Conservation (phyloP, 2,329 filamentous ascomycete species). For the Cladosporium cucumerinum region DNA sequence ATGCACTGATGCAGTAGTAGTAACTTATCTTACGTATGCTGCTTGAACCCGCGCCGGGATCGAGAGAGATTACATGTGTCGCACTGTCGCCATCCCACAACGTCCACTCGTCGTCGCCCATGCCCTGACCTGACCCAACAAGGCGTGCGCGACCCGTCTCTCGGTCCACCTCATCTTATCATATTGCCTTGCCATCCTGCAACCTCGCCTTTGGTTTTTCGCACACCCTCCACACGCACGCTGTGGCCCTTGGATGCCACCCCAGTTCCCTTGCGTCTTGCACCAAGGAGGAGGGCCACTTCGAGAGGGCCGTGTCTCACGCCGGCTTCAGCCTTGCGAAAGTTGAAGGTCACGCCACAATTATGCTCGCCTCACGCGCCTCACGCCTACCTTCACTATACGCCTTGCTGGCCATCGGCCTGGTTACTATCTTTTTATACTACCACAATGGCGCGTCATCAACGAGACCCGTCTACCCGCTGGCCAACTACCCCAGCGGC, state of each 20-base stretch:
- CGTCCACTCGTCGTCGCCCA: neutral
- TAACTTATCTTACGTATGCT: slow-evolving; percentile 6
- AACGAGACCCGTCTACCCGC: neutral
- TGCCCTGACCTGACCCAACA: neutral
- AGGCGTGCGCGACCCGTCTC: neutral
- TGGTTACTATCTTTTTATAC: slow-evolving; percentile 9
- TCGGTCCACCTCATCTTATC: neutral
- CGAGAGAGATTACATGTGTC: slow-evolving; percentile 1
- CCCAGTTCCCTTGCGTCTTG: neutral
- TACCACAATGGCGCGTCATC: neutral
- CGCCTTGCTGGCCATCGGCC: slow-evolving; percentile 1
- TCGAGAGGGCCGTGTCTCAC: neutral
- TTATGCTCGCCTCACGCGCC: slow-evolving; percentile 16
- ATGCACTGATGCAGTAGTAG: neutral
- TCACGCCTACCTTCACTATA: slow-evolving; percentile 7
- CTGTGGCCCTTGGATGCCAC: slow-evolving; percentile 2
- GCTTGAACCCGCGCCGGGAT: neutral
- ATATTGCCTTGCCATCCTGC: neutral
- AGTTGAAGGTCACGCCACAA: neutral
- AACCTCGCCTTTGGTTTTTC: neutral
- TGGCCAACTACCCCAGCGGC: slow-evolving; percentile 10
- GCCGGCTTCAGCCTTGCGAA: neutral
- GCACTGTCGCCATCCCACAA: neutral
- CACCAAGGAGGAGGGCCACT: neutral
- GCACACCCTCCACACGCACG: neutral